Evolutionary conservation across 768 basidiomycete species (phyloP).

Genomic region (Leccinellum luteum): DNA sequence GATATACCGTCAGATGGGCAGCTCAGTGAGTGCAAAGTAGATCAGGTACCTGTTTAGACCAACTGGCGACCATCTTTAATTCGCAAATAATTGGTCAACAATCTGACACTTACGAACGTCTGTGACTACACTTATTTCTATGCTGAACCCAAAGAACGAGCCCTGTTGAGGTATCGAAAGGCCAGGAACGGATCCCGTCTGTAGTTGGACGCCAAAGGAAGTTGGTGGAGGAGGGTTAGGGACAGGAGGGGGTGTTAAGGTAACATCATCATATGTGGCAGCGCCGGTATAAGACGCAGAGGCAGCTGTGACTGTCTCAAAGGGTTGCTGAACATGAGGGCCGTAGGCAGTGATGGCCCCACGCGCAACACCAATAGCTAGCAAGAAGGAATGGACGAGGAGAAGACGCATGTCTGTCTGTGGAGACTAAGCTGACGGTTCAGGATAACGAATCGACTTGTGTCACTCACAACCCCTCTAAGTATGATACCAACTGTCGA

Average conservation of each 20-base stretch:
- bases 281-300: slow-evolving; percentile 43
- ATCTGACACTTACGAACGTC: slow-evolving; percentile 28
- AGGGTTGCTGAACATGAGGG: slow-evolving; percentile 23
- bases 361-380: slow-evolving; percentile 6
- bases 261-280: slow-evolving; percentile 52
- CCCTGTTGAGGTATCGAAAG: slow-evolving; percentile 47
- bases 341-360: slow-evolving; percentile 19
- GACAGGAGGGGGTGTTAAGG: slow-evolving; percentile 48
- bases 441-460: not conserved
- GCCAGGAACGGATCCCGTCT: slow-evolving; percentile 24
- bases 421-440: not conserved
- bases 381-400: slow-evolving; percentile 25
- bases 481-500: not conserved
- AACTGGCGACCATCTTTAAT: slow-evolving; percentile 4
- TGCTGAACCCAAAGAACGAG: slow-evolving; percentile 69
- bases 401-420: slow-evolving; percentile 16
- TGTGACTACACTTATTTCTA: slow-evolving; percentile 71
- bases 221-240: slow-evolving; percentile 43
- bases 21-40: too few relatives aligned
- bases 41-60: slow-evolving; percentile 18
- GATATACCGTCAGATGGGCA: not conserved
- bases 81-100: not conserved
- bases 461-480: slow-evolving; percentile 17
- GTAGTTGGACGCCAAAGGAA: slow-evolving; percentile 43
- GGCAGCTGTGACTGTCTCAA: slow-evolving; percentile 32